Conservation (phyloP, 495 filamentous ascomycete genomes). For the Neurospora tetraspora region DNA sequence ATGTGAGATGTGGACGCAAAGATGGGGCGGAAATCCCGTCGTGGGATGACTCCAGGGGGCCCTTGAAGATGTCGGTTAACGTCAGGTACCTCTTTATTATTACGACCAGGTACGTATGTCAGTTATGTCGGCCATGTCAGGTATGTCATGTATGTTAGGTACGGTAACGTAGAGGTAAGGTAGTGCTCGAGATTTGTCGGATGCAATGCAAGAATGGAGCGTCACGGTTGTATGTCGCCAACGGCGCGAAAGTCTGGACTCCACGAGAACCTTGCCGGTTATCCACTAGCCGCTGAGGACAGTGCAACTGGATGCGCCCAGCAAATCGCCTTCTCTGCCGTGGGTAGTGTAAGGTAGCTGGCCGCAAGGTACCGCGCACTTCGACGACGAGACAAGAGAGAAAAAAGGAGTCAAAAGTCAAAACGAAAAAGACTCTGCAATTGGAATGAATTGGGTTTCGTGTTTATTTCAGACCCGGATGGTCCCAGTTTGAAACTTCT, state of each 20-base stretch:
- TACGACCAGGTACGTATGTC: not conserved
- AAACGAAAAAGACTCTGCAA: not conserved
- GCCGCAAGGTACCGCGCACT: not conserved
- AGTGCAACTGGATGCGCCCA: not conserved
- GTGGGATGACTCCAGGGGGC: not conserved
- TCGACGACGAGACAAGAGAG: not conserved
- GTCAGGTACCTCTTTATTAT: not conserved
- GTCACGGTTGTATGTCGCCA: not conserved
- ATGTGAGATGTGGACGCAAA: not conserved
- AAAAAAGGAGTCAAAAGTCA: not conserved
- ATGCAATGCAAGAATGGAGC: not conserved
- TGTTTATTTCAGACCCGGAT: not conserved
- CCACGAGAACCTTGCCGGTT: not conserved
- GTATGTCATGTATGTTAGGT: not conserved
- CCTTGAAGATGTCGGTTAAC: not conserved
- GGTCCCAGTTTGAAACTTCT: not conserved
- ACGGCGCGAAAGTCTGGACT: not conserved
- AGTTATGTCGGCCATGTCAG: not conserved
- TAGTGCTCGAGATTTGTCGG: not conserved
- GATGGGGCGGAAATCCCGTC: not conserved
- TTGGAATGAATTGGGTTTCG: not conserved
- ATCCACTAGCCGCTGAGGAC: not conserved
- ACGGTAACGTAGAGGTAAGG: not conserved
- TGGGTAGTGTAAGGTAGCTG: not conserved
- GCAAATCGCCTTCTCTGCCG: not conserved